Conservation (phyloP, 2,329 filamentous ascomycete genomes). For the Bimuria novae-zelandiae region DNA sequence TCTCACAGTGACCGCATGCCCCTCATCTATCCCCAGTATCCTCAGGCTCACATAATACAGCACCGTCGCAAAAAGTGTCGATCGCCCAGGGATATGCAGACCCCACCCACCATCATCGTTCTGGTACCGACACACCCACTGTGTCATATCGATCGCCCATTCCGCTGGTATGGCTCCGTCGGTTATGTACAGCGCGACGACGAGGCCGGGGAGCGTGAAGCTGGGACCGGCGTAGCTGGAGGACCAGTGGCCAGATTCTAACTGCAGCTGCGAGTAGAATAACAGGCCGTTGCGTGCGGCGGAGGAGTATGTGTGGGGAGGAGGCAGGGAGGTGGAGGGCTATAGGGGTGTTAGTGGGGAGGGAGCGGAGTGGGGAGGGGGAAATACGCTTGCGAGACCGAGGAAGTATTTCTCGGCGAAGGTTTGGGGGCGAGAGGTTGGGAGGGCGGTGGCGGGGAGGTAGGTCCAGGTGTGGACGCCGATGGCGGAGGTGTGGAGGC, state of each 20-base stretch:
- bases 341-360: neutral
- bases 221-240: constrained; percentile 95
- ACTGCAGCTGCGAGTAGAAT: constrained; percentile 69
- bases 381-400: neutral
- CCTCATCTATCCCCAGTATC: constrained; percentile 76
- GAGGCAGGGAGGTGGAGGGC: neutral
- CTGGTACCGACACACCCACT: constrained; percentile 82
- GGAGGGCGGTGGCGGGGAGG: neutral
- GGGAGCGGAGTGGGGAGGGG: neutral
- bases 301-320: neutral
- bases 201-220: constrained; percentile 85
- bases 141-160: constrained; percentile 81
- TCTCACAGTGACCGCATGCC: constrained; percentile 80
- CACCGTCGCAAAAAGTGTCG: constrained; percentile 84
- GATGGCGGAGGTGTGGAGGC: too few species aligned
- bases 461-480: neutral
- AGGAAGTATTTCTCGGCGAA: neutral
- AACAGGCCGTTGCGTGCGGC: neutral
- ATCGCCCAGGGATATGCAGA: constrained; percentile 88
- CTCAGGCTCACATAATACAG: constrained; percentile 76
- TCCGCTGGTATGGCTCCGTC: constrained; percentile 78
- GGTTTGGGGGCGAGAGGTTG: neutral
- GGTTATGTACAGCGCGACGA: constrained; percentile 82
- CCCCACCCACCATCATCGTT: constrained; percentile 91
- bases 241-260: constrained; percentile 85